Base-by-base conservation (phyloP, 192 early-diverging fungal genomes). In the Backusella tarrabulga region DNA sequence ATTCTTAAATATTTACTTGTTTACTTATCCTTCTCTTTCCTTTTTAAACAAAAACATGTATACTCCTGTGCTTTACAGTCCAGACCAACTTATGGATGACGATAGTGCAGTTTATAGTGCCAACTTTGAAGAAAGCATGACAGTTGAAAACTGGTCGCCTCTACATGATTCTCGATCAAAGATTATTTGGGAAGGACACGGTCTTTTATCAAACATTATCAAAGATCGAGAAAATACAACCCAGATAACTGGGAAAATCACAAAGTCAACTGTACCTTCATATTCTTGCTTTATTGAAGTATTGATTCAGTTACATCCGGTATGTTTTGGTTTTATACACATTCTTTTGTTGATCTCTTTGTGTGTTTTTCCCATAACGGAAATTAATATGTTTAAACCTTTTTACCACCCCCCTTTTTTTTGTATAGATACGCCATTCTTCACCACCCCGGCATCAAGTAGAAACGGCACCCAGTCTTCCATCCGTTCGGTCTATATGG, bases 181-280 rank as follows among this genome's bases (percentile, higher is more conserved):
- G 44, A 66, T 74, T 19, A 68, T 74, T 40, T 78, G 77, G 71
- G 77, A 78, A 52, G 71, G 77, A 6, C 77, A 78, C 68, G 77
- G 77, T 9, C 44, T 78, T 11, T 66, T 73, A 71, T 78, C 77
- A 21, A 66, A 34, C n/a, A 73, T 78, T 32, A 36, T 78, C 17
- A 68, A 73, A 9, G 42, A 68, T 35, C 21, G 29, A 32, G 68
- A 54, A 23, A 36, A 73, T 68, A 72, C 52, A 17, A 34, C 67
- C 1, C 70, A 44, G 19, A 54, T 77, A 6, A 60, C 56, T 34
- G 76, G 67, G 0, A 70, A 71, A 60, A 23, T 77, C 15, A 72
- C 41, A 44, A 77, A 72, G 12, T 29, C 69, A 26, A 41, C 34
- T 26, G 21, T 29, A 26, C 34, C 52, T 3, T 41, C 52, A 1